Evolutionary conservation across 169 alveolate species (phyloP).

Genomic region (Cryptosporidium parvum): DNA sequence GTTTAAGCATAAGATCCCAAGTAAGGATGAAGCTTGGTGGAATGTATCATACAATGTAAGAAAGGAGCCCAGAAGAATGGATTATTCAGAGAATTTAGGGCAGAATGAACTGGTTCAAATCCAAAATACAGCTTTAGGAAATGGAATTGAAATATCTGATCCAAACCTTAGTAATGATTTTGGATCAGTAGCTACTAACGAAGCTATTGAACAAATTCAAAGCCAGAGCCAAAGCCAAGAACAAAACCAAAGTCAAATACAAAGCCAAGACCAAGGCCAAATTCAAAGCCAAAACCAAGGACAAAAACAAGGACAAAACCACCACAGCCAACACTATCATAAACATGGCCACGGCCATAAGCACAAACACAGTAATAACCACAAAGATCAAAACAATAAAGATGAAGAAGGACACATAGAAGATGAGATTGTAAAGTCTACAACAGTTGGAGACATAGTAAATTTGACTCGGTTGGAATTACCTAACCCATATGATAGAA

Average conservation of each 20-base stretch:
- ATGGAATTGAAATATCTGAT: not conserved
- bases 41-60: constrained; percentile 39
- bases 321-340: constrained; percentile 7
- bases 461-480: constrained; percentile 47
- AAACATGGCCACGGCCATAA: not conserved
- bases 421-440: constrained; percentile 13
- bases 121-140: not conserved
- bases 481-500: constrained; percentile 65
- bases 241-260: not conserved
- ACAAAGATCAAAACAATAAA: not conserved
- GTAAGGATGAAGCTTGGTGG: constrained; percentile 71
- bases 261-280: not conserved
- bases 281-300: not conserved
- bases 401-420: not conserved
- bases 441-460: constrained; percentile 44
- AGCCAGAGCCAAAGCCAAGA: not conserved
- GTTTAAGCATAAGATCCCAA: constrained; percentile 60
- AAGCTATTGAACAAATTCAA: not conserved
- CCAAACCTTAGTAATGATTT: not conserved
- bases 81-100: not conserved
- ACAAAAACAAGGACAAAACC: not conserved
- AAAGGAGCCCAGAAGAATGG: constrained; percentile 23
- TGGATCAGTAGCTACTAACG: not conserved
- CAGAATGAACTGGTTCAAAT: not conserved
- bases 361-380: not conserved